A percentile compares a stretch with the other conserved stretches of the same genome.
Evolutionary conservation across 2,329 filamentous ascomycete species (phyloP).

Genomic region (Alternaria solani): DNA sequence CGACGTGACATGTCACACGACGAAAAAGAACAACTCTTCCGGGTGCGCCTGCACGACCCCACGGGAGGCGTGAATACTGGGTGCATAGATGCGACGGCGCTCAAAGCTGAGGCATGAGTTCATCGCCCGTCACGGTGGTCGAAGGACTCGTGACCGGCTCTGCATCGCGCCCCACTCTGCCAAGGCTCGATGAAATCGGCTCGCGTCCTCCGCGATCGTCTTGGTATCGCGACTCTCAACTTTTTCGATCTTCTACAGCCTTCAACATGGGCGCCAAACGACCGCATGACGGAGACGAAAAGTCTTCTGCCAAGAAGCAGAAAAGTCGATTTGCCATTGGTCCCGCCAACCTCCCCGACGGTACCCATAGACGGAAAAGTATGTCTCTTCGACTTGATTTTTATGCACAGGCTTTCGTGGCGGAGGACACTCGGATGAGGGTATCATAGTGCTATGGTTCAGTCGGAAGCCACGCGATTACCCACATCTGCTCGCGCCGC

Average conservation of each 20-base stretch:
- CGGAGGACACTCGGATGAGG: neutral
- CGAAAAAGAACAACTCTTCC: constrained; percentile 17
- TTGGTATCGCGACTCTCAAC: constrained; percentile 1
- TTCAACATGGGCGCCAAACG: constrained; percentile 67
- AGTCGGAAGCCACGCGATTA: neutral
- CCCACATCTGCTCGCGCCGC: neutral
- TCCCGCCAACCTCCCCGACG: constrained; percentile 89
- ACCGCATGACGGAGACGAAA: constrained; percentile 57
- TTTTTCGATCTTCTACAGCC: constrained; percentile 6
- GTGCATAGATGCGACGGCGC: constrained; percentile 10
- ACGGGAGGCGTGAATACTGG: neutral
- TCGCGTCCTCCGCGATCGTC: constrained; percentile 11
- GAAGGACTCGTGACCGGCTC: constrained; percentile 18
- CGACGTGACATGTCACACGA: constrained; percentile 35
- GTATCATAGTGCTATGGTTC: neutral
- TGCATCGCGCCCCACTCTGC: constrained; percentile 20
- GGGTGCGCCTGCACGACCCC: constrained; percentile 12
- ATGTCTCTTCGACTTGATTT: constrained; percentile 10
- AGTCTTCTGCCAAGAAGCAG: constrained; percentile 54
- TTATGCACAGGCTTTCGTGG: neutral
- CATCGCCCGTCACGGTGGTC: constrained; percentile 19
- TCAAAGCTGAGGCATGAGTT: constrained; percentile 12
- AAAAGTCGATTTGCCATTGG: constrained; percentile 84
- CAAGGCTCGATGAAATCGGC: constrained; percentile 32
- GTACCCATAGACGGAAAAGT: constrained; percentile 84